Base-by-base conservation (phyloP, 129 eudicot genomes). In the Artemisia argyi region DNA sequence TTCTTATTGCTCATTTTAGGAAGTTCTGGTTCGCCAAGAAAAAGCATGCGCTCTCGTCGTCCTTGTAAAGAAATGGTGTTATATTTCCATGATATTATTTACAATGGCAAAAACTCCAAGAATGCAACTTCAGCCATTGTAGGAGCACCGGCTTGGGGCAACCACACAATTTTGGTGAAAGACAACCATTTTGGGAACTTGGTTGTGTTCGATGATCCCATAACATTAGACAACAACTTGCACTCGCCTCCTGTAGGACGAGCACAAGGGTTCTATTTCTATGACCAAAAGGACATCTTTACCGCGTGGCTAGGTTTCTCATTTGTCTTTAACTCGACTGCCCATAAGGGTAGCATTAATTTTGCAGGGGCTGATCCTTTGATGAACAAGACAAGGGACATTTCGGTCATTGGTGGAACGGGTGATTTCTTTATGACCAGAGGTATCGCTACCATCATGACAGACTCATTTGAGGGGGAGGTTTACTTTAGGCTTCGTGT, bases 351-450 rank as follows among this genome's bases (percentile, higher is more conserved):
- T 53, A 78, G 83, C 42, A 50, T 88, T 14, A 89, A 86, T 77
- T 84, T 89, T 58, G 88, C 88, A 0, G 96, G 96, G n/a, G 89
- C 86, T 3, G 96, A 89, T 66, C 92, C 92, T 13, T 74, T 89
- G 76, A 82, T 86, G 88, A 84, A 86, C 73, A 89, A 89, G 78
- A 86, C 92, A 5, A 82, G 96, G 82, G 96, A 89, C 71, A 78
- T 89, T 53, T 89, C 96, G 11, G 90, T 89, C 1, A 80, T 89
- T 71, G 96, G 96, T 1, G 96, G 96, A 20, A 89, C 96, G 2
- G 96, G 96, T 2, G 96, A 89, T 73, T 89, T 89, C 70, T 89
- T 89, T 79, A 89, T 89, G 96, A 69, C 83, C 28, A 79, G 96
- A 65, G 96, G 96, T 16, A 68, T 89, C 42, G 96, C 92, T 30